Conservation (phyloP, 257 asterid species). For the Ocimum tenuiflorum region DNA sequence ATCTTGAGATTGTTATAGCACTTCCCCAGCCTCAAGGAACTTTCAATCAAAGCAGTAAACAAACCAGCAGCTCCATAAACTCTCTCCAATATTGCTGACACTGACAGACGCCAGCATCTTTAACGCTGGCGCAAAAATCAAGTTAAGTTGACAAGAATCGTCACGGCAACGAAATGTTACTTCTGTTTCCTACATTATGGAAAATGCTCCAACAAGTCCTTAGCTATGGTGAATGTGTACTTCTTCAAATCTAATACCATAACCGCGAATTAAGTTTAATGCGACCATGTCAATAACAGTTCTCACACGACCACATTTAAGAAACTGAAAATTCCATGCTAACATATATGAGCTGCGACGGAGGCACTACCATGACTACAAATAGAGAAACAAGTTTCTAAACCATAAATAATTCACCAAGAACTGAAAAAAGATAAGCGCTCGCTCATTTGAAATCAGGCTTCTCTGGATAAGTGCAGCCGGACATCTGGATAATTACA, state of each 20-base stretch:
- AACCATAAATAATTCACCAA: conserved; percentile 1
- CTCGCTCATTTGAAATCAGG: conserved; percentile 46
- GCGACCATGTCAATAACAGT: neutral
- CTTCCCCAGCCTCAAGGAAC: too few species aligned
- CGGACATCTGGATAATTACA: conserved; percentile 73
- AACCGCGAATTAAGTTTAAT: neutral
- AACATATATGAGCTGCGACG: neutral
- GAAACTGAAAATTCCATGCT: neutral
- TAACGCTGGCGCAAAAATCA: too few species aligned
- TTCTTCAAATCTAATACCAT: neutral
- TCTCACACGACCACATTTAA: neutral
- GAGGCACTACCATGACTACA: conserved; percentile 2
- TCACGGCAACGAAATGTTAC: too few species aligned
- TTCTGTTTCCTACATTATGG: too few species aligned
- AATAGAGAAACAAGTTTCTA: conserved; percentile 13
- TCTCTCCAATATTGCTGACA: too few species aligned
- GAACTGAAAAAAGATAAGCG: conserved; percentile 8
- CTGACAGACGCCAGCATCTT: too few species aligned
- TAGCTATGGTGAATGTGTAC: neutral
- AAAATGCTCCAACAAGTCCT: too few species aligned
- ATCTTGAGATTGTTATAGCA: too few species aligned
- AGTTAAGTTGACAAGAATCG: too few species aligned
- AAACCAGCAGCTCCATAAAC: too few species aligned
- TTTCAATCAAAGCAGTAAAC: too few species aligned
- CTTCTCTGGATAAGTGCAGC: conserved; percentile 87